phyloP scores from a whole-genome alignment of 169 alveolate genomes.

The Theileria luwenshuni region DNA sequence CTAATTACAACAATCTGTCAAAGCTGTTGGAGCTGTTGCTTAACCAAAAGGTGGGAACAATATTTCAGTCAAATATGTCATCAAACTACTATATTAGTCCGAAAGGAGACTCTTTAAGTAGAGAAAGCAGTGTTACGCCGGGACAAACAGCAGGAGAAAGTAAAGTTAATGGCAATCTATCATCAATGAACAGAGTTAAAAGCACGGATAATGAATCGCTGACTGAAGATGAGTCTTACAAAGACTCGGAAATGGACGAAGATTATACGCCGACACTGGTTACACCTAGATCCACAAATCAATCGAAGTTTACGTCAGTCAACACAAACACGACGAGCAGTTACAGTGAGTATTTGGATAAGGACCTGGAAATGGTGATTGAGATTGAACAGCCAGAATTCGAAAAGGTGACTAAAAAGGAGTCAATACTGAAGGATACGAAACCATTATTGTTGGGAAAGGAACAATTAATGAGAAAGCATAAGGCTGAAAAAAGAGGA shows the following conservation, averaged over 20 bases:
- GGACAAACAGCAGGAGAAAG: neutral
- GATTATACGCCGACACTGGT: conserved; percentile 5
- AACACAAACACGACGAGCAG: neutral
- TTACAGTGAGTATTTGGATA: neutral
- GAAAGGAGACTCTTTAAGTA: neutral
- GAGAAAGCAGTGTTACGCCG: neutral
- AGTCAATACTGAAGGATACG: neutral
- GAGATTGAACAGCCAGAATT: neutral
- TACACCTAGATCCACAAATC: neutral
- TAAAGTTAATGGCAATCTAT: neutral
- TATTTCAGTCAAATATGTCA: conserved; percentile 36
- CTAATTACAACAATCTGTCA: conserved; percentile 37
- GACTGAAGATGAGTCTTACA: neutral
- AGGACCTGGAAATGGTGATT: neutral
- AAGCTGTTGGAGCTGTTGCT: conserved; percentile 7
- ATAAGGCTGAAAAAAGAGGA: neutral
- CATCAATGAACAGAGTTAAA: neutral
- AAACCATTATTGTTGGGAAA: neutral
- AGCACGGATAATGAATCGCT: neutral
- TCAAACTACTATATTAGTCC: conserved; percentile 24
- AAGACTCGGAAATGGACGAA: conserved; percentile 1
- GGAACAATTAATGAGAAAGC: neutral
- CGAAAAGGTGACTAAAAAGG: neutral
- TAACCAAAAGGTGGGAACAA: conserved; percentile 28
- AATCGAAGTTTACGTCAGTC: neutral